Evolutionary conservation across 208 protist species (phyloP).

Genomic region (Trypanosoma boissoni): DNA sequence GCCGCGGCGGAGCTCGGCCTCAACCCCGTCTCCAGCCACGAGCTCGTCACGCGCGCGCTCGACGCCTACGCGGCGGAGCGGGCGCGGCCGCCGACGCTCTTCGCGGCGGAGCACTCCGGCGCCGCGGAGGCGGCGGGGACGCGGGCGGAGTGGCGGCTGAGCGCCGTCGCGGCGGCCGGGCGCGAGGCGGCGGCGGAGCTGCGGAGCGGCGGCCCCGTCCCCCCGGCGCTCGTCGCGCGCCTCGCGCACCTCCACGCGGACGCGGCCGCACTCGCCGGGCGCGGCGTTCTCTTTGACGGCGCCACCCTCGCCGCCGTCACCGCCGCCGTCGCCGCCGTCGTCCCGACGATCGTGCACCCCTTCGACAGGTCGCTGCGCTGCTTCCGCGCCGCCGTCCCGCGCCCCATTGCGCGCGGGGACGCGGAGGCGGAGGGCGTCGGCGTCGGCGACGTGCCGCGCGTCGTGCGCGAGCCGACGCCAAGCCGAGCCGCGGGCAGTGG

Average conservation of each 20-base stretch:
- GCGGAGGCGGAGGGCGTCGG: neutral
- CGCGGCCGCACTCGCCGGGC: too few species aligned
- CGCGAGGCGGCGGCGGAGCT: slow-evolving; percentile 35
- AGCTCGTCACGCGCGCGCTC: slow-evolving; percentile 55
- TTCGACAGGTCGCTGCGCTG: neutral
- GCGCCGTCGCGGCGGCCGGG: too few species aligned
- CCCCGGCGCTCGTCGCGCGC: slow-evolving; percentile 28
- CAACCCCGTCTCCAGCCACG: slow-evolving; percentile 45
- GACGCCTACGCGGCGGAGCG: neutral
- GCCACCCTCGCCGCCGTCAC: slow-evolving; percentile 24
- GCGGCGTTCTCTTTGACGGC: slow-evolving; percentile 73
- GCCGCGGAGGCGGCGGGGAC: slow-evolving; percentile 11
- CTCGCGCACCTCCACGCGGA: neutral
- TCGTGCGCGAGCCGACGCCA: too few species aligned
- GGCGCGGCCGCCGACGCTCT: neutral
- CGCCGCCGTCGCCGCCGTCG: neutral
- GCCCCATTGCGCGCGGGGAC: neutral
- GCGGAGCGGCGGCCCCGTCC: slow-evolving; percentile 43
- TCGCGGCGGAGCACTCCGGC: neutral
- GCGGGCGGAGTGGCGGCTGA: slow-evolving; percentile 16
- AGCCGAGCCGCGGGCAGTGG: too few species aligned
- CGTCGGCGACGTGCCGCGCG: too few species aligned
- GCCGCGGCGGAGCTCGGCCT: slow-evolving; percentile 45
- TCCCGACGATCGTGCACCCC: neutral
- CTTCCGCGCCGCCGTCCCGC: neutral